Conservation (phyloP, 106 monocot species). For the Ottelia alismoides region DNA sequence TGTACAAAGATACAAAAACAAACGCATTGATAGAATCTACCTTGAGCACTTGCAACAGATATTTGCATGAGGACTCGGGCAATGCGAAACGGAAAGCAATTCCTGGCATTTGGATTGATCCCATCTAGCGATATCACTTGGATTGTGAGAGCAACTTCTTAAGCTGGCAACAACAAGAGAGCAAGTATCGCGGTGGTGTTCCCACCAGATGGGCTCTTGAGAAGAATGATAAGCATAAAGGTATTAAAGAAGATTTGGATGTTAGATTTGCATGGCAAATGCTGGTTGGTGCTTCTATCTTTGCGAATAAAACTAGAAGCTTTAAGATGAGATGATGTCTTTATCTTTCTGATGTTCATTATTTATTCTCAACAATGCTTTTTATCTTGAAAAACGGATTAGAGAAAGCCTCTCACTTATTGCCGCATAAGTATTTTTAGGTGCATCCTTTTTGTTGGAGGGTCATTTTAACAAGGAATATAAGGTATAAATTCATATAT, state of each 20-base stretch:
- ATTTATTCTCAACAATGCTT: too few relatives aligned
- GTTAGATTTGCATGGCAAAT: conserved; percentile 37
- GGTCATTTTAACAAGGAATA: too few relatives aligned
- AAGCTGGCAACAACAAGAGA: background rate
- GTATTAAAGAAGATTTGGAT: conserved; percentile 17
- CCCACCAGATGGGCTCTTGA: background rate
- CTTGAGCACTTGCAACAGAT: conserved; percentile 66
- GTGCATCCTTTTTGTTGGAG: too few relatives aligned
- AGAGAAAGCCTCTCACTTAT: too few relatives aligned
- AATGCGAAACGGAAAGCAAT: conserved; percentile 5
- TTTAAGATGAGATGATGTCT: too few relatives aligned
- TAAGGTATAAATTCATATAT: too few relatives aligned
- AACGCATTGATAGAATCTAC: conserved; percentile 4
- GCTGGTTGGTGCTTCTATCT: too few relatives aligned
- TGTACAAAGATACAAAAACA: background rate
- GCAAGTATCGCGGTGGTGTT: background rate
- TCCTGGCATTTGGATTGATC: conserved; percentile 25
- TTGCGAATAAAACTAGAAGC: too few relatives aligned
- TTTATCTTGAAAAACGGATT: too few relatives aligned
- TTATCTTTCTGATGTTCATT: too few relatives aligned
- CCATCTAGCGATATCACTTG: conserved; percentile 7
- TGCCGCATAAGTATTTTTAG: too few relatives aligned
- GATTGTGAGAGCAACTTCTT: background rate
- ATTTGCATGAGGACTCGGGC: conserved; percentile 48
- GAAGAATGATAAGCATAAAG: background rate